Evolutionary conservation across 1,284 basidiomycete genomes (phyloP), one percentile per base, ranked within the genome.

Genomic region (Peniophora sp.): DNA sequence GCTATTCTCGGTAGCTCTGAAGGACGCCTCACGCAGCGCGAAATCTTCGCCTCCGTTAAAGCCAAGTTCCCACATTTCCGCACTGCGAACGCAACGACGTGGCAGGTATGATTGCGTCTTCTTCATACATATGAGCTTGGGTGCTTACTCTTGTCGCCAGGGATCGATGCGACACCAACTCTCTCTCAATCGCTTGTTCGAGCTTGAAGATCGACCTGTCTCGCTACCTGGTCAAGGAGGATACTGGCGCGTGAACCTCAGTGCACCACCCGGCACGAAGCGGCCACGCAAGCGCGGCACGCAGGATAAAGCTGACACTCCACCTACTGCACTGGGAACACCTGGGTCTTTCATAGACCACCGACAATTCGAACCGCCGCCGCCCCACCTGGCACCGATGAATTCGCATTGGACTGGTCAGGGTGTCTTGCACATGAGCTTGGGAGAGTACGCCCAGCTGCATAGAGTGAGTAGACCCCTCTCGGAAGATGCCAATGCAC

Each of bases 151-250:
- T 45, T 50, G 43, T 10, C 51, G 51, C n/a, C 57, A 89, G 87
- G 85, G 89, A 87, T 89, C 87, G 45, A 85, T 89, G 52, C 75
- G 86, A 52, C 86, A 89, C 55, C 86, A 89, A 65, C 71, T 89
- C 34, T 89, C 87, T 17, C 66, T 89, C 48, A 89, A 88, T 65
- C 77, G 84, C 45, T 66, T 89, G 6, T 89, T 89, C 58, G 87
- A 89, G 64, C 74, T 84, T 49, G 83, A 87, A 58, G 82, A 84
- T 19, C 76, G 86, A 49, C 27, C 27, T 6, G 86, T 87, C 8
- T 82, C 84, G 2, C 85, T 85, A 62, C 87, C 87, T 12, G 87
- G 86, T 6, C 88, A 88, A 62, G 86, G 86, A 25, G 89, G 85
- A 16, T 89, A 89, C 61, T 89, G 86, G 86, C 88, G 85, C 27